A percentile compares a stretch with the other conserved stretches of the same genome.
These are phyloP conservation scores for Peniophora sp. DNA, from an alignment of 1,284 basidiomycete genomes.

Conservation along the genomic window DNA sequence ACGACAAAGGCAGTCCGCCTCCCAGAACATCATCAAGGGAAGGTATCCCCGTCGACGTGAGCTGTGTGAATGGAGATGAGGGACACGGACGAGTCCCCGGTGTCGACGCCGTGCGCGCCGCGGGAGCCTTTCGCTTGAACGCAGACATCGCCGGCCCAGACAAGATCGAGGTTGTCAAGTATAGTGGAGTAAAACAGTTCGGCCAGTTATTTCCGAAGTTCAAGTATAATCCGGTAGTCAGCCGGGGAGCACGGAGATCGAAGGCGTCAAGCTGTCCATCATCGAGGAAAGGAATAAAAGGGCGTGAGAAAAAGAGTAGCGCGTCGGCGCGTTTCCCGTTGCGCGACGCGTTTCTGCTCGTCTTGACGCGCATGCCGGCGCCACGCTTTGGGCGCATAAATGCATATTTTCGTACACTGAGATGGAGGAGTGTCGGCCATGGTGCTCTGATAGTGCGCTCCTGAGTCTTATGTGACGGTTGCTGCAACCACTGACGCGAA, in stretches of 20 bases:
- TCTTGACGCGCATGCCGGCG: too few species aligned
- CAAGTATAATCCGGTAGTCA: too few species aligned
- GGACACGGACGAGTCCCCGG: conserved; percentile 62
- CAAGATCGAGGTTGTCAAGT: not conserved
- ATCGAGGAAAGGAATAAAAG: not conserved
- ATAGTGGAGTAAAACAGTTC: not conserved
- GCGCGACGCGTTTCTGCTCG: too few species aligned
- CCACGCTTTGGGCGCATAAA: too few species aligned
- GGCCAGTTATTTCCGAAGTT: too few species aligned
- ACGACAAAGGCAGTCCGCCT: conserved; percentile 85
- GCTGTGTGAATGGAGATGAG: conserved; percentile 48
- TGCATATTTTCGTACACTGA: too few species aligned
- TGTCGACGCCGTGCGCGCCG: conserved; percentile 32
- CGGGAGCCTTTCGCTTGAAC: conserved; percentile 66
- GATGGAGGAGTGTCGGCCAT: not conserved
- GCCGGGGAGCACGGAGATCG: too few species aligned
- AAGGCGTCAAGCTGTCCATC: too few species aligned
- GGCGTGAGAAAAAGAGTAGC: not conserved
- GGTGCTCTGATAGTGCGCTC: not conserved
- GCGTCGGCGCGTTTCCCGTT: not conserved
- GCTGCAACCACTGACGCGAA: too few species aligned
- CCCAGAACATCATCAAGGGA: conserved; percentile 96
- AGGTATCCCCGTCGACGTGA: conserved; percentile 84
- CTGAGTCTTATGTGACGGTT: not conserved
- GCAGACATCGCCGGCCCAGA: conserved; percentile 54